Evolutionary conservation across 352 stramenopile species (phyloP).

Genomic region (Elongisporangium anandrum): DNA sequence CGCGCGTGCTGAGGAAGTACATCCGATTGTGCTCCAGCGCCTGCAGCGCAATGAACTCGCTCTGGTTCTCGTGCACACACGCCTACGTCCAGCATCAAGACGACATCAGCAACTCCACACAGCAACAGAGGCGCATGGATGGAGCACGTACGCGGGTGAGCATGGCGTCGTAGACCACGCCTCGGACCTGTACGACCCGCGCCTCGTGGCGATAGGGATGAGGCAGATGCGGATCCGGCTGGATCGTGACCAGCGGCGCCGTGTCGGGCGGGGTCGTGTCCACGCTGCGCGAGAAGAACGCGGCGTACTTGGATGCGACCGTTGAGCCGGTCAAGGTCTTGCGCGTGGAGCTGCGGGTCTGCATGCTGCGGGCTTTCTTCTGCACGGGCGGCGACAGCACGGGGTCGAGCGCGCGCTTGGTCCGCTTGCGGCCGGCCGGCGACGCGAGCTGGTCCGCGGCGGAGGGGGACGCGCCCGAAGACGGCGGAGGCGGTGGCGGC

Average conservation of each 20-base stretch:
- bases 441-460: neutral
- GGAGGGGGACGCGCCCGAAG: conserved; percentile 4
- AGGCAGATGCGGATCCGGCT: conserved; percentile 49
- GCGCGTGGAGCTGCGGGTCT: conserved; percentile 8
- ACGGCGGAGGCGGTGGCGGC: conserved; percentile 5
- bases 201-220: conserved; percentile 33
- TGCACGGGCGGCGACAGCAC: conserved; percentile 48
- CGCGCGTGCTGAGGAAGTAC: conserved; percentile 55
- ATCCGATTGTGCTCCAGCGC: conserved; percentile 37
- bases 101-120: conserved; percentile 8
- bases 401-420: conserved; percentile 9
- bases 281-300: conserved; percentile 2
- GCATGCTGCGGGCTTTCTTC: conserved; percentile 19
- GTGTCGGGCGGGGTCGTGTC: conserved; percentile 8
- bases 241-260: conserved; percentile 19
- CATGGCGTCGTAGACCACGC: conserved; percentile 53
- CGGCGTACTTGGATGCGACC: conserved; percentile 1
- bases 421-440: conserved; percentile 11
- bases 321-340: conserved; percentile 13
- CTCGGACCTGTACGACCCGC: conserved; percentile 30
- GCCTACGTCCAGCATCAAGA: conserved; percentile 19
- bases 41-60: conserved; percentile 65
- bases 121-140: neutral
- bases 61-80: conserved; percentile 52
- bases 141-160: conserved; percentile 46